These are phyloP conservation scores for Boletus sp. DNA, from an alignment of 768 basidiomycete genomes.

Conservation along the genomic window DNA sequence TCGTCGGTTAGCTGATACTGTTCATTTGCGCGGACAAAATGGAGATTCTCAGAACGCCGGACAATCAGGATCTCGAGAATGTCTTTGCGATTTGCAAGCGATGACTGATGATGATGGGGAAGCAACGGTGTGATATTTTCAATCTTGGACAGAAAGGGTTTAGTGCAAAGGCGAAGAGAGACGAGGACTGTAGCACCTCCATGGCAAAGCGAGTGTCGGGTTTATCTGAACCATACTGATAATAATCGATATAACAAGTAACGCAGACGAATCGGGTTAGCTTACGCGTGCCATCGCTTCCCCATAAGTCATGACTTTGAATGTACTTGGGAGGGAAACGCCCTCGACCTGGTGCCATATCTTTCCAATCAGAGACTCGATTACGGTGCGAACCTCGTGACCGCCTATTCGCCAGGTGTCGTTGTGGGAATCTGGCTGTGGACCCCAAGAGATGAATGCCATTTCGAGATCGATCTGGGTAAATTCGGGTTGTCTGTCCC, in stretches of 20 bases:
- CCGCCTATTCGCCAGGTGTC: constrained; percentile 85
- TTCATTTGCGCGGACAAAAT: constrained; percentile 31
- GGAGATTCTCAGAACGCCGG: constrained; percentile 25
- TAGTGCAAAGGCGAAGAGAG: constrained; percentile 6
- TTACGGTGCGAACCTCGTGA: constrained; percentile 70
- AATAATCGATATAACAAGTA: constrained; percentile 17
- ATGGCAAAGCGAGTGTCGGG: constrained; percentile 88
- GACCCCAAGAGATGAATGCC: constrained; percentile 88
- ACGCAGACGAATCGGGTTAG: constrained; percentile 11
- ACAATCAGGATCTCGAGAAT: constrained; percentile 34
- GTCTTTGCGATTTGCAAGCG: constrained; percentile 27
- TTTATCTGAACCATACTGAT: constrained; percentile 90
- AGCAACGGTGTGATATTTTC: constrained; percentile 33
- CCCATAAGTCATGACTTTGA: constrained; percentile 83
- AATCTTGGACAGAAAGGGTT: constrained; percentile 29
- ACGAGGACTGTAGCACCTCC: constrained; percentile 54
- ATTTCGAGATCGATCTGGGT: constrained; percentile 97
- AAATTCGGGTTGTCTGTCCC: constrained; percentile 95
- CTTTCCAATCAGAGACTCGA: constrained; percentile 69
- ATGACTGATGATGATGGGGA: constrained; percentile 24
- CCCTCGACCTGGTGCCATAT: constrained; percentile 77
- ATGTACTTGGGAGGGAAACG: constrained; percentile 56
- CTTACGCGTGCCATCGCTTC: constrained; percentile 89
- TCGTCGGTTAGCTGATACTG: constrained; percentile 16
- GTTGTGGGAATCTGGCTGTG: constrained; percentile 11